These are phyloP conservation scores for Fistulinella prunicolor DNA, from an alignment of 768 basidiomycete genomes.

Conservation along the genomic window DNA sequence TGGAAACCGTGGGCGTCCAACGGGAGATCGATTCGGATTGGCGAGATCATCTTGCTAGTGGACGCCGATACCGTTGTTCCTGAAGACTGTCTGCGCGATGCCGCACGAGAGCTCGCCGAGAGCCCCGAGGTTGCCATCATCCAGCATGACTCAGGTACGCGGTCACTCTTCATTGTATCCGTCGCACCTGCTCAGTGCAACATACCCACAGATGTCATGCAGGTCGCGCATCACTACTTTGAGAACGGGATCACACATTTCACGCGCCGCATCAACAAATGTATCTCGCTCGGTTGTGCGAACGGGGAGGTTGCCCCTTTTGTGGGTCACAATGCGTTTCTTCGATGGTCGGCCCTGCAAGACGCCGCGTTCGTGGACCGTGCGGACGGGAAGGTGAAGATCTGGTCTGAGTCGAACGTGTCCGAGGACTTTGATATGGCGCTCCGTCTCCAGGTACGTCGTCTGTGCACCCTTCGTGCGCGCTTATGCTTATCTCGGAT, in stretches of 20 bases:
- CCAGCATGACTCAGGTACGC: slow-evolving; percentile 82
- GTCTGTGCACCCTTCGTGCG: neutral
- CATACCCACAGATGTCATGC: slow-evolving; percentile 67
- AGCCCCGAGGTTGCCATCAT: slow-evolving; percentile 68
- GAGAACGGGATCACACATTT: slow-evolving; percentile 91
- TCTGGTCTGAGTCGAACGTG: slow-evolving; percentile 67
- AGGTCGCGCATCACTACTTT: slow-evolving; percentile 86
- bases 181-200: neutral
- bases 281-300: slow-evolving; percentile 73
- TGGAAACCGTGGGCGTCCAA: slow-evolving; percentile 80
- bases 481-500: neutral
- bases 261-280: slow-evolving; percentile 83
- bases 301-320: slow-evolving; percentile 79
- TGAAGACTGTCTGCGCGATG: slow-evolving; percentile 89
- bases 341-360: slow-evolving; percentile 87
- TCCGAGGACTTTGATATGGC: slow-evolving; percentile 75
- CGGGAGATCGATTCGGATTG: slow-evolving; percentile 69
- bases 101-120: slow-evolving; percentile 78
- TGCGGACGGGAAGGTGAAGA: slow-evolving; percentile 57
- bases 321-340: slow-evolving; percentile 86
- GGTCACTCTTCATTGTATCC: too few relatives aligned
- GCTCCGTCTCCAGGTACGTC: slow-evolving; percentile 44
- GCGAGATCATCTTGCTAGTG: slow-evolving; percentile 77
- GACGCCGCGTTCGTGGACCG: slow-evolving; percentile 74
- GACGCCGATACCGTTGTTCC: slow-evolving; percentile 90